Conservation (phyloP, 345 rosid genomes). For the Bruguiera sexangula region DNA sequence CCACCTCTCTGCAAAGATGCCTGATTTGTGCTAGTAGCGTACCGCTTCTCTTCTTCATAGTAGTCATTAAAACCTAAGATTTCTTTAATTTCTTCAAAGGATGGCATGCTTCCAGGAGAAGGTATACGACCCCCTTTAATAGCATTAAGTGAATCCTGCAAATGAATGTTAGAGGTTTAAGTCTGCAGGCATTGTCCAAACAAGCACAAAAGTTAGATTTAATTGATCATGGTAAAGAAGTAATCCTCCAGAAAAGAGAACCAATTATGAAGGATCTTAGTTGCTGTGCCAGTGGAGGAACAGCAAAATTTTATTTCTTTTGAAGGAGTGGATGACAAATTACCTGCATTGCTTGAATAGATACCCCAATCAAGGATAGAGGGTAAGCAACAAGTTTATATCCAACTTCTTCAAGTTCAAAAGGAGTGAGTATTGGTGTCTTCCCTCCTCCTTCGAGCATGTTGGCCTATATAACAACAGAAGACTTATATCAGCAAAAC, state of each 20-base stretch:
- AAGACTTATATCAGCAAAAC: slow-evolving; percentile 19
- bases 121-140: slow-evolving; percentile 88
- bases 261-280: too few species aligned
- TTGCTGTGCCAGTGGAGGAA: too few species aligned
- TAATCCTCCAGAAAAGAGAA: background rate
- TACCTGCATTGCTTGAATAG: slow-evolving; percentile 94
- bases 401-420: slow-evolving; percentile 81
- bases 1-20: slow-evolving; percentile 51
- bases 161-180: slow-evolving; percentile 3
- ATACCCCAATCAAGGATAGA: slow-evolving; percentile 77
- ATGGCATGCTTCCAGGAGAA: slow-evolving; percentile 86
- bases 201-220: background rate
- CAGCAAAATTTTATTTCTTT: background rate
- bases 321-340: background rate
- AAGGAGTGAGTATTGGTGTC: slow-evolving; percentile 61
- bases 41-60: slow-evolving; percentile 76
- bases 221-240: background rate
- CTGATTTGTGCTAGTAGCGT: slow-evolving; percentile 36
- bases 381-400: slow-evolving; percentile 85
- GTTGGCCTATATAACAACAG: slow-evolving; percentile 48
- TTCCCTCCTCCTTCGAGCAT: slow-evolving; percentile 96
- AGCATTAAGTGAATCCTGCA: slow-evolving; percentile 72
- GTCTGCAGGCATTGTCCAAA: background rate
- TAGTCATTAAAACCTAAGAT: slow-evolving; percentile 66
- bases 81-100: slow-evolving; percentile 75